These are phyloP conservation scores for Carex cristatella DNA, from an alignment of 176 grass and related monocot species.

Conservation along the genomic window DNA sequence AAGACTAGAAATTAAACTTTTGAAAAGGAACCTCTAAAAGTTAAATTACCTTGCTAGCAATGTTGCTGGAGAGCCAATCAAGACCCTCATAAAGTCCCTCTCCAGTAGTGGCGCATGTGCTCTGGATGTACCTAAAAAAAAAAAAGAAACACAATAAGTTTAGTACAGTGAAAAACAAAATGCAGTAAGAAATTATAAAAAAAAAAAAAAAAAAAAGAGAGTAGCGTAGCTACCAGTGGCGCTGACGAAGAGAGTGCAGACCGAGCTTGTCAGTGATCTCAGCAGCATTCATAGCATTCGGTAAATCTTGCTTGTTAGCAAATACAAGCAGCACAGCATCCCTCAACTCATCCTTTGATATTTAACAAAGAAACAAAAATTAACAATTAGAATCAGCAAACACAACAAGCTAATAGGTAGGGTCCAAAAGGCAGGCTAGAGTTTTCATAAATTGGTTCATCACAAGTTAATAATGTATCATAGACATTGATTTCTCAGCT, in stretches of 20 bases:
- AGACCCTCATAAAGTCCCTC: conserved; percentile 69
- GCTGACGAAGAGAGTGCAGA: conserved; percentile 70
- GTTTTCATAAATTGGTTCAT: not conserved
- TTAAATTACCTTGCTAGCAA: conserved; percentile 53
- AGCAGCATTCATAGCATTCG: conserved; percentile 90
- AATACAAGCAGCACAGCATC: conserved; percentile 80
- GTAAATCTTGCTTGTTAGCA: conserved; percentile 83
- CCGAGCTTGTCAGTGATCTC: conserved; percentile 82
- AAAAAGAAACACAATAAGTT: not conserved
- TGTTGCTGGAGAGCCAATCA: conserved; percentile 69
- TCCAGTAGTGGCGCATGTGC: conserved; percentile 60
- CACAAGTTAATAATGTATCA: not conserved
- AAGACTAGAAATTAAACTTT: not conserved
- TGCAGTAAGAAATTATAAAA: not conserved
- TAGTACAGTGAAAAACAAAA: not conserved
- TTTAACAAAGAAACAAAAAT: not conserved
- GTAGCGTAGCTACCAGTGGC: conserved; percentile 45
- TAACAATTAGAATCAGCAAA: conserved; percentile 10
- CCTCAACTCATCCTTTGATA: conserved; percentile 66
- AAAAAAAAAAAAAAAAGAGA: not conserved
- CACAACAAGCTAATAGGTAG: conserved; percentile 1
- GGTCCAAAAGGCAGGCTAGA: not conserved
- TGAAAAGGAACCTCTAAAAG: not conserved
- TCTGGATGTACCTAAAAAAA: conserved; percentile 53
- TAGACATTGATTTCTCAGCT: not conserved